Percentiles rank a stretch among this genome's conserved stretches.
These are phyloP conservation scores for Russula sp. DNA, from an alignment of 768 basidiomycete genomes.

Conservation along the genomic window DNA sequence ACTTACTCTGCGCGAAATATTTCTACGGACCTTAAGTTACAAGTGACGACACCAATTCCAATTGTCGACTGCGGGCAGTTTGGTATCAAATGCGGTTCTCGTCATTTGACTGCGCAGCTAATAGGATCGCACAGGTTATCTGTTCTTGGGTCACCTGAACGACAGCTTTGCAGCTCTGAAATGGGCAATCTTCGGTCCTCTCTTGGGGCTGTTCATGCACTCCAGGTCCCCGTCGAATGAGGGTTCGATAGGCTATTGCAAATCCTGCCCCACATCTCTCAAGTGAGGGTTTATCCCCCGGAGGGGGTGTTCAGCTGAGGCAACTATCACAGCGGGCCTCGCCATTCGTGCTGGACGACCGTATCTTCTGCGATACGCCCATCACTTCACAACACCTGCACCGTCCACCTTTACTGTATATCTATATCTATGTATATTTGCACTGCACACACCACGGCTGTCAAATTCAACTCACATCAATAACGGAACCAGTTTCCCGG, in stretches of 20 bases:
- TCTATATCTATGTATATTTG: slow-evolving; percentile 20
- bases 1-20: background rate
- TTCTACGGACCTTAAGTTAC: slow-evolving; percentile 4
- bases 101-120: background rate
- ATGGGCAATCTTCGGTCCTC: slow-evolving; percentile 21
- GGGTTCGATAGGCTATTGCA: slow-evolving; percentile 6
- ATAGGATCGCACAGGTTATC: slow-evolving; percentile 23
- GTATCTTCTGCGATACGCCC: slow-evolving; percentile 20
- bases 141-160: slow-evolving; percentile 23
- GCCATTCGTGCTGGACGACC: slow-evolving; percentile 21
- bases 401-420: slow-evolving; percentile 24
- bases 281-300: slow-evolving; percentile 27
- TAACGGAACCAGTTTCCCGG: background rate
- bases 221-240: too few species aligned
- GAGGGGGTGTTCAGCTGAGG: slow-evolving; percentile 27
- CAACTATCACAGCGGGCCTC: slow-evolving; percentile 24
- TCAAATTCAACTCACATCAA: background rate
- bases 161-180: slow-evolving; percentile 27
- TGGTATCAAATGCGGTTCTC: background rate
- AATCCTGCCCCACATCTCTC: slow-evolving; percentile 16
- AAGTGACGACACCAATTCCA: slow-evolving; percentile 13
- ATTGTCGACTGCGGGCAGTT: background rate
- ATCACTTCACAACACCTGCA: slow-evolving; percentile 28
- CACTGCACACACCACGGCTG: background rate
- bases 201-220: too few species aligned